phyloP scores from a whole-genome alignment of 1,139 yeast species.

The Zygosaccharomyces sapae region DNA sequence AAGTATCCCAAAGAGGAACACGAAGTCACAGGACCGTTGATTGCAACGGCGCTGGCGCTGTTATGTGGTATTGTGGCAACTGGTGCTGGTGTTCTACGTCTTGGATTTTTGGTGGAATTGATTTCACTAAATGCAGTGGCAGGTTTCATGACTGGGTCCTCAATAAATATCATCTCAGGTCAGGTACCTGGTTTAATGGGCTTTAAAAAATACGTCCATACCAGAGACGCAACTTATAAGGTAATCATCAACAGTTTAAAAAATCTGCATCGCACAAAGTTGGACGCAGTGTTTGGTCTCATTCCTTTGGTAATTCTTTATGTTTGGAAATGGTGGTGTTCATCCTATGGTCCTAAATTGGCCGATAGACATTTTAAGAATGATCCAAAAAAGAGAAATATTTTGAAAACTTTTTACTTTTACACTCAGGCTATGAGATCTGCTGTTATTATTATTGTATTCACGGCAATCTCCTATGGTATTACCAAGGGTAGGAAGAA shows the following conservation, averaged over 20 bases:
- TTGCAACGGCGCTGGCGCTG: conserved; percentile 76
- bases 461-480: conserved; percentile 71
- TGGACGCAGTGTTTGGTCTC: conserved; percentile 88
- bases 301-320: conserved; percentile 66
- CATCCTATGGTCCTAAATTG: conserved; percentile 52
- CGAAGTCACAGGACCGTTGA: conserved; percentile 49
- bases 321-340: conserved; percentile 56
- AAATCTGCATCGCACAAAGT: conserved; percentile 58
- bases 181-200: conserved; percentile 91
- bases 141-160: conserved; percentile 96
- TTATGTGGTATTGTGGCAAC: conserved; percentile 82
- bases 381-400: conserved; percentile 41
- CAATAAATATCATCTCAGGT: conserved; percentile 73
- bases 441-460: conserved; percentile 74
- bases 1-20: conserved; percentile 36
- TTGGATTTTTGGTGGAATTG: conserved; percentile 85
- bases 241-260: conserved; percentile 72
- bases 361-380: conserved; percentile 41
- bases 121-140: conserved; percentile 89
- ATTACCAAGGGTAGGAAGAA: conserved; percentile 43
- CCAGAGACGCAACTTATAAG: conserved; percentile 64
- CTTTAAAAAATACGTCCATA: conserved; percentile 57
- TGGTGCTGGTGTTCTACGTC: conserved; percentile 74
- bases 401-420: conserved; percentile 42
- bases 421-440: conserved; percentile 73